Conservation (phyloP, 495 filamentous ascomycete species). For the Podospora didyma region DNA sequence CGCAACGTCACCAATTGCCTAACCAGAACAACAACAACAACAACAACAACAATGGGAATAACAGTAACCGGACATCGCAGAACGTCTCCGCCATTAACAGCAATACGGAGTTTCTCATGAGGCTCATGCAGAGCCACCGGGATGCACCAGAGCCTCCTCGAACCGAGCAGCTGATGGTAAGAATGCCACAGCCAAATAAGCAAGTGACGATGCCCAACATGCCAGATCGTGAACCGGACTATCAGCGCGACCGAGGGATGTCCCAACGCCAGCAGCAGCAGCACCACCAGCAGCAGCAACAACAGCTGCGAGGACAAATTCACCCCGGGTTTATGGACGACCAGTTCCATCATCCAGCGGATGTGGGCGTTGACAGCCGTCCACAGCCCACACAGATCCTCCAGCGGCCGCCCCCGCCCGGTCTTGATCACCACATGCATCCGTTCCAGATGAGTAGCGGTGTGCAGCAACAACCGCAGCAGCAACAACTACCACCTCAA, state of each 20-base stretch:
- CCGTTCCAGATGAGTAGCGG: slow-evolving; percentile 35
- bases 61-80: slow-evolving; percentile 27
- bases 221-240: slow-evolving; percentile 40
- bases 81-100: slow-evolving; percentile 38
- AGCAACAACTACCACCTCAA: slow-evolving; percentile 36
- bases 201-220: slow-evolving; percentile 23
- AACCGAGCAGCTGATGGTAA: slow-evolving; percentile 32
- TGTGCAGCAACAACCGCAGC: slow-evolving; percentile 14
- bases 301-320: slow-evolving; percentile 20
- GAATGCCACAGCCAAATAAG: slow-evolving; percentile 29
- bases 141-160: slow-evolving; percentile 40
- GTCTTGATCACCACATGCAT: slow-evolving; percentile 47
- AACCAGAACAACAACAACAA: slow-evolving; percentile 27
- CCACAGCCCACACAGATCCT: slow-evolving; percentile 52
- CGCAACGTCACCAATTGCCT: slow-evolving; percentile 43
- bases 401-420: slow-evolving; percentile 50
- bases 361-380: slow-evolving; percentile 31
- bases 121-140: slow-evolving; percentile 48
- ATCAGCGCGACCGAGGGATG: slow-evolving; percentile 32
- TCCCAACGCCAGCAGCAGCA: slow-evolving; percentile 27
- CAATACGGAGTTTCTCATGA: slow-evolving; percentile 53
- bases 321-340: slow-evolving; percentile 42
- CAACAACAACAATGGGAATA: slow-evolving; percentile 12
- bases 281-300: slow-evolving; percentile 22
- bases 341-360: slow-evolving; percentile 38